Evolutionary conservation across 2,329 filamentous ascomycete species (phyloP), one percentile per base, ranked within the genome.

Genomic region (Fusarium mundagurra): DNA sequence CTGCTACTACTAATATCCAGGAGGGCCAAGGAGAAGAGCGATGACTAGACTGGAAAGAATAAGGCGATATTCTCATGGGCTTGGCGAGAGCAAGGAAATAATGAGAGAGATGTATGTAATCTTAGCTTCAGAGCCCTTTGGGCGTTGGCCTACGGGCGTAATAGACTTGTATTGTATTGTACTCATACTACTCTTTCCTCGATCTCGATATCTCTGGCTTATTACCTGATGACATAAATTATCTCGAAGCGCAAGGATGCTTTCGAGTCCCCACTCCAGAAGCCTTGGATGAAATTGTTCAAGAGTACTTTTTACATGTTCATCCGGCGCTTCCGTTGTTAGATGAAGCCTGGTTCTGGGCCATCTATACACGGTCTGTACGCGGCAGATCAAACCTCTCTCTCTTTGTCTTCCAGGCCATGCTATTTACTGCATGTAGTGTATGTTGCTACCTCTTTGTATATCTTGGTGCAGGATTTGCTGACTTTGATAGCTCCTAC

Each of bases 351-450:
- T 54, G 51, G 20, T 73, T 73, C 33, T 73, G 71, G 69, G 24
- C 61, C 2, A 73, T 70, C 38, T 73, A 72, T 31, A 24, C 36
- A 13, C 27, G 48, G 8, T 17, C 44, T 18, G 14, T 18, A 34
- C 41, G 45, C 3, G 18, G 27, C 8, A 61, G 43, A 13, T 29
- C 64, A 14, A 36, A 36, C 22, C 8, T 71, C 2, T 71, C 71
- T 8, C 44, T 73, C 3, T 62, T 73, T 6, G 57, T 73, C 2
- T 70, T 73, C 17, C 69, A 73, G 16, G 60, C 71, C 6, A 72
- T 73, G 69, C 36, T 73, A 20, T 73, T 73, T 36, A 44, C 71
- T 16, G 57, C 64, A 13, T 71, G 67, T 20, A 71, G 68, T 39
- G 70, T 71, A 48, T 24, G 69, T 61, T 22, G 36, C 38, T 1